Evolutionary conservation across 139 green algal genomes (phyloP).

Genomic region (Raphidocelis subcapitata): DNA sequence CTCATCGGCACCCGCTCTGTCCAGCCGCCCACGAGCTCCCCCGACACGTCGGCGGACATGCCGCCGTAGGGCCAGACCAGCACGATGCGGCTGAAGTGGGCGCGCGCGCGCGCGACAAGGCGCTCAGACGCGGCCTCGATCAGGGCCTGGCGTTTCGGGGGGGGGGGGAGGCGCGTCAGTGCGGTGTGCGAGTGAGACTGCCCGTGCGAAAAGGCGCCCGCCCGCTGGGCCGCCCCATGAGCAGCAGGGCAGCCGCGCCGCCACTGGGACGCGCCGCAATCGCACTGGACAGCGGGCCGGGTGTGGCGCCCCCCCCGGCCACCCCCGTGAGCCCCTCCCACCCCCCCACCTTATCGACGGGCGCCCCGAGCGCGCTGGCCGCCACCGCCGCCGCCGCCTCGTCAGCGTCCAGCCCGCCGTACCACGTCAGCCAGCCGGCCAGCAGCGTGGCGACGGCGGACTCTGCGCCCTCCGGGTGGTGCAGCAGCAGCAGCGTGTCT

Average conservation of each 20-base stretch:
- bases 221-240: no score
- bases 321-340: not conserved
- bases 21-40: conserved; percentile 77
- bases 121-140: conserved; percentile 44
- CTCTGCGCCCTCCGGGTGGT: conserved; percentile 37
- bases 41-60: conserved; percentile 59
- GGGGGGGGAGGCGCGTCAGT: no score
- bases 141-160: conserved; percentile 27
- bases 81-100: conserved; percentile 41
- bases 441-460: conserved; percentile 44
- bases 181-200: no score
- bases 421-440: conserved; percentile 62
- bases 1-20: conserved; percentile 46
- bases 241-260: no score
- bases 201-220: not conserved
- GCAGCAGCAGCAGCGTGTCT: conserved; percentile 41
- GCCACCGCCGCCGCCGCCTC: conserved; percentile 36
- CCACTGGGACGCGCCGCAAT: no score
- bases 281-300: not conserved
- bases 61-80: conserved; percentile 75
- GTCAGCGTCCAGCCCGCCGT: conserved; percentile 38
- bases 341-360: conserved; percentile 24
- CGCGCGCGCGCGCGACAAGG: conserved; percentile 40
- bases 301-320: not conserved
- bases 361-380: conserved; percentile 31